Conservation (phyloP, 306 rosid genomes). For the Trichosanthes cucumerina region DNA sequence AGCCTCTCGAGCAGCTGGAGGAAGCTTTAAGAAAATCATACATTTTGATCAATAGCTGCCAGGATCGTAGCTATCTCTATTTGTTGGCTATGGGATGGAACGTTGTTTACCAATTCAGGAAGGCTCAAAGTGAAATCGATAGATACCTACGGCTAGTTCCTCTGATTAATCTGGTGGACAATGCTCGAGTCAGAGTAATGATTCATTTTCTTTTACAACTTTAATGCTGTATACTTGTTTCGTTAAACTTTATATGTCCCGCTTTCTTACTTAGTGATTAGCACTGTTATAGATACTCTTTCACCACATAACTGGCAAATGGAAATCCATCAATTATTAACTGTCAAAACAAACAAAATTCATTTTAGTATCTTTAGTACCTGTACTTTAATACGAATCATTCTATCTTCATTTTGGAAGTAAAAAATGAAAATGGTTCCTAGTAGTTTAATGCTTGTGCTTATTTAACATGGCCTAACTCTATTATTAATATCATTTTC, state of each 20-base stretch:
- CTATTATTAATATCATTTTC: background rate
- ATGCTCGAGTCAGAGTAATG: conserved; percentile 91
- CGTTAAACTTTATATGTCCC: background rate
- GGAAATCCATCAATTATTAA: background rate
- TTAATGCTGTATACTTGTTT: background rate
- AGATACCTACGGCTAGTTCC: conserved; percentile 83
- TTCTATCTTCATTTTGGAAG: background rate
- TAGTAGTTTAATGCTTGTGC: background rate
- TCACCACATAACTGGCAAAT: background rate
- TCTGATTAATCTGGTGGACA: conserved; percentile 88
- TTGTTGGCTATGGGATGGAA: conserved; percentile 98
- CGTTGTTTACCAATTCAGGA: conserved; percentile 91
- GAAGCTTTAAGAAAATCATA: conserved; percentile 85
- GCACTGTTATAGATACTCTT: background rate
- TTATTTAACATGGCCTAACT: background rate
- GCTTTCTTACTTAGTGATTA: background rate
- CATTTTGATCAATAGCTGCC: conserved; percentile 83
- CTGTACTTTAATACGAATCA: background rate
- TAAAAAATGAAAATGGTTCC: background rate
- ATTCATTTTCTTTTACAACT: background rate
- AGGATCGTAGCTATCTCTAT: conserved; percentile 84
- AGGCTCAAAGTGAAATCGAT: conserved; percentile 96
- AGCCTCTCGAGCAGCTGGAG: conserved; percentile 94
- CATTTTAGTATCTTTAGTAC: too few relatives aligned
- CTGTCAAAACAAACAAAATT: background rate